Percentiles rank a stretch among this genome's conserved stretches.
phyloP scores from a whole-genome alignment of 352 stramenopile genomes.

The Plasmopara viticola region DNA sequence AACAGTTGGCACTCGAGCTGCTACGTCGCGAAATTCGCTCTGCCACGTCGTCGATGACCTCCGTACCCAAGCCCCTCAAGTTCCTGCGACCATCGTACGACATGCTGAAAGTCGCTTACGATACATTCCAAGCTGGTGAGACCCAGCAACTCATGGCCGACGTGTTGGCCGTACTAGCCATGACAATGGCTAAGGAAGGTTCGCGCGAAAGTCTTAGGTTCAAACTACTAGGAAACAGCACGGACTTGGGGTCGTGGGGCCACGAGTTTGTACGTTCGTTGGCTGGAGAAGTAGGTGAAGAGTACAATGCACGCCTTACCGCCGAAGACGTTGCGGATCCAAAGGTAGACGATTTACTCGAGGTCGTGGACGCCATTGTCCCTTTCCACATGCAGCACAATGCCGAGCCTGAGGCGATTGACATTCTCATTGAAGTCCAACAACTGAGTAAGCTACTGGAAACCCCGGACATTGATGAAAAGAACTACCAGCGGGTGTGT shows the following conservation, averaged over 20 bases:
- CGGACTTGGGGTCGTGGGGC: slow-evolving; percentile 93
- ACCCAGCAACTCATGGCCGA: slow-evolving; percentile 83
- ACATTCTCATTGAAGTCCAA: slow-evolving; percentile 99
- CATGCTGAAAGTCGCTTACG: slow-evolving; percentile 82
- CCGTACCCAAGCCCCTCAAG: slow-evolving; percentile 99
- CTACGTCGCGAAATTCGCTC: slow-evolving; percentile 95
- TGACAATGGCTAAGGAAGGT: slow-evolving; percentile 97
- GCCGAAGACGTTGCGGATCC: slow-evolving; percentile 41
- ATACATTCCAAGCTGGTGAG: slow-evolving; percentile 39
- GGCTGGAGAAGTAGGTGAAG: slow-evolving; percentile 95
- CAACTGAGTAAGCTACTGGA: slow-evolving; percentile 92
- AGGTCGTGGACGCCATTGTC: slow-evolving; percentile 97
- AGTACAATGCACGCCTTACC: slow-evolving; percentile 77
- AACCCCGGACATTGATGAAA: slow-evolving; percentile 93
- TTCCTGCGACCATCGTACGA: slow-evolving; percentile 97
- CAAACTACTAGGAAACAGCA: slow-evolving; percentile 89
- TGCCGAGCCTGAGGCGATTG: slow-evolving; percentile 97
- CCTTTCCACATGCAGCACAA: slow-evolving; percentile 99
- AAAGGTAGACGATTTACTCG: slow-evolving; percentile 89
- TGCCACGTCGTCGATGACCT: slow-evolving; percentile 98
- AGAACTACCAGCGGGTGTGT: slow-evolving; percentile 98
- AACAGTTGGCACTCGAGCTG: slow-evolving; percentile 91
- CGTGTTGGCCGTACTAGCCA: slow-evolving; percentile 92
- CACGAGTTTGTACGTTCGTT: slow-evolving; percentile 98
- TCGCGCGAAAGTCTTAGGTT: slow-evolving; percentile 83